Evolutionary conservation across 2,329 filamentous ascomycete species (phyloP).

Genomic region (Zarea fungicola): DNA sequence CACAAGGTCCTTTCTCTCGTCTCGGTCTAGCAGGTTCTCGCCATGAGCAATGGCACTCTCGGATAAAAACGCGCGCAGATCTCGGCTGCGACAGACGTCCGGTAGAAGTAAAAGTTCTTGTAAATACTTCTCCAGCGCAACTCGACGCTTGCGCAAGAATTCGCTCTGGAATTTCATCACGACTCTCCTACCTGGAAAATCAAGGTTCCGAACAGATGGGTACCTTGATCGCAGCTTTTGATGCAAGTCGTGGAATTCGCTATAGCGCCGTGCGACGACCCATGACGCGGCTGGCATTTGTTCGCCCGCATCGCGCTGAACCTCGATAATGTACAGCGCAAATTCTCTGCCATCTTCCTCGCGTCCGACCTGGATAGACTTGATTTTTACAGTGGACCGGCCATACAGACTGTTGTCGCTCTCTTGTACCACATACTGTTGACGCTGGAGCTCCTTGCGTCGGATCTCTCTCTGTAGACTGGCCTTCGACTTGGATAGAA

Average conservation of each 20-base stretch:
- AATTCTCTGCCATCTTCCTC: conserved; percentile 93
- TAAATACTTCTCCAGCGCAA: conserved; percentile 81
- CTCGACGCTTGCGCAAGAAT: conserved; percentile 82
- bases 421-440: conserved; percentile 96
- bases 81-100: conserved; percentile 89
- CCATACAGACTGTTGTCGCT: conserved; percentile 97
- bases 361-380: conserved; percentile 84
- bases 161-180: conserved; percentile 96
- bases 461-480: conserved; percentile 89
- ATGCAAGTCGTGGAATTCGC: conserved; percentile 93
- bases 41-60: conserved; percentile 71
- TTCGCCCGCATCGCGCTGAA: conserved; percentile 82
- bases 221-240: conserved; percentile 82
- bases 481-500: conserved; percentile 87
- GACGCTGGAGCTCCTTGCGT: conserved; percentile 89
- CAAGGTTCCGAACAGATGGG: conserved; percentile 78
- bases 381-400: conserved; percentile 82
- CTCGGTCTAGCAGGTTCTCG: conserved; percentile 50
- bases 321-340: conserved; percentile 89
- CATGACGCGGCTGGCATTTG: conserved; percentile 96
- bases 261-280: conserved; percentile 89
- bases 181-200: conserved; percentile 87
- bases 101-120: conserved; percentile 76
- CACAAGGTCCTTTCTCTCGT: conserved; percentile 80
- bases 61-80: conserved; percentile 87